Evolutionary conservation across 306 rosid species (phyloP).

Genomic region (Cucumis melo): DNA sequence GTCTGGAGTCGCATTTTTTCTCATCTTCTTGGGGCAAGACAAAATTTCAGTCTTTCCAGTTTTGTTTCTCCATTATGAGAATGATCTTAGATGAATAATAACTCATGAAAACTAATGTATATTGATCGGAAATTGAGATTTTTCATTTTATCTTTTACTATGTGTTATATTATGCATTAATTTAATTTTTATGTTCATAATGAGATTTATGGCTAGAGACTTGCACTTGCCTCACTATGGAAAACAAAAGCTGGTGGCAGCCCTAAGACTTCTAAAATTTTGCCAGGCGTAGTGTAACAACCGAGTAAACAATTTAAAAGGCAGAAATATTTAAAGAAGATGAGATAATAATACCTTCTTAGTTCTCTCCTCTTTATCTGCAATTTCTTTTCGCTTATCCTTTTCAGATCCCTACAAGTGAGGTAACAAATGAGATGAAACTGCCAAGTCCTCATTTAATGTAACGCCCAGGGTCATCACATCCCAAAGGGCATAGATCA

Average conservation of each 20-base stretch:
- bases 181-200: neutral
- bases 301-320: neutral
- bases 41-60: neutral
- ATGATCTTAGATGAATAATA: neutral
- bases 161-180: neutral
- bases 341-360: conserved; percentile 42
- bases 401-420: conserved; percentile 67
- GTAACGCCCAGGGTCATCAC: neutral
- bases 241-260: neutral
- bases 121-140: neutral
- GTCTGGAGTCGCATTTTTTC: neutral
- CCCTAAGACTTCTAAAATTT: neutral
- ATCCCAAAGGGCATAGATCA: neutral
- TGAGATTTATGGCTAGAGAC: neutral
- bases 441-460: neutral
- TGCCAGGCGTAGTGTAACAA: neutral
- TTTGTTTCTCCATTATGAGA: neutral
- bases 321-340: neutral
- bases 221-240: neutral
- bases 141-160: neutral
- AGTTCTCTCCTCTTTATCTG: conserved; percentile 75
- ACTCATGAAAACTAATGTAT: neutral
- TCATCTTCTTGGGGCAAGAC: neutral
- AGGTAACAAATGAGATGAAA: neutral
- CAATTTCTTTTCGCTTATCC: conserved; percentile 68